Conservation (phyloP, 148 eudicot species). For the Oxyria digyna region DNA sequence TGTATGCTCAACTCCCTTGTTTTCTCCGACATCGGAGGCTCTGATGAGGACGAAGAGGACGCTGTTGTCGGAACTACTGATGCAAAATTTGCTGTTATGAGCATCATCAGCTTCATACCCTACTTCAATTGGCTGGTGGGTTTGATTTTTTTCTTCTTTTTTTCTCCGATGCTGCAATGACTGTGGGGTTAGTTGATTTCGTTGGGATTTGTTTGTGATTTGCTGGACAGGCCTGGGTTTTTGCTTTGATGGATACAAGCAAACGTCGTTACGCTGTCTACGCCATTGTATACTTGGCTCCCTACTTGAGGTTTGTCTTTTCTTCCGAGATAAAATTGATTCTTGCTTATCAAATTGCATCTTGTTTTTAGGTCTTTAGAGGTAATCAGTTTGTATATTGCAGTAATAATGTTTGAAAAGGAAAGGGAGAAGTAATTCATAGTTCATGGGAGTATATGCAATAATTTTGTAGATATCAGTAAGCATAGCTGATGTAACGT, state of each 20-base stretch:
- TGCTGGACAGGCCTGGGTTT: conserved; percentile 71
- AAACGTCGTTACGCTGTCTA: conserved; percentile 75
- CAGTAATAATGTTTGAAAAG: not conserved
- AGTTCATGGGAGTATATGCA: not conserved
- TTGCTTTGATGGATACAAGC: conserved; percentile 79
- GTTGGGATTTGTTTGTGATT: not conserved
- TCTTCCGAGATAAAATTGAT: too few species aligned
- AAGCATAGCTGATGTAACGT: too few species aligned
- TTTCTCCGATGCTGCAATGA: not conserved
- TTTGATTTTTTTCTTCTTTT: not conserved
- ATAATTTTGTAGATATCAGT: not conserved
- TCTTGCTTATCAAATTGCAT: too few species aligned
- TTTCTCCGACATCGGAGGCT: conserved; percentile 24
- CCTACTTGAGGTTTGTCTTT: conserved; percentile 56
- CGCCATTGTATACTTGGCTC: conserved; percentile 83
- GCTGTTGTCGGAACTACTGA: conserved; percentile 47
- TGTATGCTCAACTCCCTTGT: conserved; percentile 59
- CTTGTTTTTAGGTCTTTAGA: too few species aligned
- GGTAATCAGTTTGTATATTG: too few species aligned
- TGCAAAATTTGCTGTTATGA: conserved; percentile 75
- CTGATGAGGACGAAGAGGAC: conserved; percentile 28
- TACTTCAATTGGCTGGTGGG: conserved; percentile 97
- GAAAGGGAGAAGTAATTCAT: not conserved
- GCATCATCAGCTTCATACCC: conserved; percentile 78
- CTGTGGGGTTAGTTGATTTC: not conserved